Evolutionary conservation across 129 eudicot genomes (phyloP).

Genomic region (Heracleum sosnowskyi): DNA sequence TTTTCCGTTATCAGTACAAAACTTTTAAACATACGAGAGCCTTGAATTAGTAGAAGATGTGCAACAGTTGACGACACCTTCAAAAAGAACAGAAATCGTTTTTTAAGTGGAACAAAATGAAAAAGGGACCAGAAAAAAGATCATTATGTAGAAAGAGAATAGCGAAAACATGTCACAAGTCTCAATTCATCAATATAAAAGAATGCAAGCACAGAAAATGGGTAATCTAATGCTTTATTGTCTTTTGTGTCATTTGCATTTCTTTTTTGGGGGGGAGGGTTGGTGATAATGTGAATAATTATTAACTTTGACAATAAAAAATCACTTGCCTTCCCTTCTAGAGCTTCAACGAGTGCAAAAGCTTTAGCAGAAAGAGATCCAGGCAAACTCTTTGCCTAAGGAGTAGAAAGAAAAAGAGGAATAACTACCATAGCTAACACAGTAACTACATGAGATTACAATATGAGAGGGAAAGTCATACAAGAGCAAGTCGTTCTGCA

Average conservation of each 20-base stretch:
- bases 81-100: neutral
- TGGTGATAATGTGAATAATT: neutral
- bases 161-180: neutral
- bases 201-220: neutral
- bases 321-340: slow-evolving; percentile 81
- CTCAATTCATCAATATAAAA: neutral
- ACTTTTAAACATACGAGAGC: neutral
- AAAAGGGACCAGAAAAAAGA: neutral
- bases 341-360: slow-evolving; percentile 61
- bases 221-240: neutral
- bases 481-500: slow-evolving; percentile 73
- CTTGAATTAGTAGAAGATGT: neutral
- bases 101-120: neutral
- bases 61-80: neutral
- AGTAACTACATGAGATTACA: neutral
- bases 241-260: neutral
- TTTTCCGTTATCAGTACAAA: neutral
- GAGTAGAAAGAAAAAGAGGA: slow-evolving; percentile 3
- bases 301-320: slow-evolving; percentile 1
- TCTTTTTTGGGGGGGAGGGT: neutral
- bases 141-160: neutral
- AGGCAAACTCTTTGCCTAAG: slow-evolving; percentile 66
- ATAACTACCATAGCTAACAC: neutral
- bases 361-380: slow-evolving; percentile 67
- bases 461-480: slow-evolving; percentile 22